Evolutionary conservation across 495 filamentous ascomycete genomes (phyloP), one percentile per base, ranked within the genome.

Genomic region (Margaritispora aquatica): DNA sequence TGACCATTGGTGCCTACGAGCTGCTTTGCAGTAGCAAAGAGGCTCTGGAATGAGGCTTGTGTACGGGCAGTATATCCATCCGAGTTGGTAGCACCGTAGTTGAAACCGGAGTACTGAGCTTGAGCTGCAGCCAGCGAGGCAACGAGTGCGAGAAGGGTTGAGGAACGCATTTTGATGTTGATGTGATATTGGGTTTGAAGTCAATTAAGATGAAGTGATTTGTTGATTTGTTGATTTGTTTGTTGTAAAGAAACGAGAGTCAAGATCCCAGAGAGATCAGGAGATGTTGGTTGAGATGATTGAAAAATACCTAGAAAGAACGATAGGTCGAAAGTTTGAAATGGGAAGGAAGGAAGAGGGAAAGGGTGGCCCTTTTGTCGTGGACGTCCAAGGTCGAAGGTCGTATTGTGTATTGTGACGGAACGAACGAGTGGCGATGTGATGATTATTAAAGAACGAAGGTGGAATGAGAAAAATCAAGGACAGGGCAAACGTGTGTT

Each of bases 11-110:
- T 86, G 58, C 84, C 86, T 31, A 80, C 76, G 27, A 96, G 82
- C 55, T 74, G 73, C 70, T 88, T 82, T 55, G 91, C 88, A 17
- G 79, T 78, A 9, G 74, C 77, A 79, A 94, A 96, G 63, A 88
- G 79, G 26, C 73, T 67, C 69, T 87, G 75, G 74, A 84, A 96
- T 69, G 92, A 84, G 21, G 78, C 67, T 70, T 88, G 80, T 31
- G 63, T 55, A 68, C 87, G 89, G 70, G 76, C 66, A 54, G 77
- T 77, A 31, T 26, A 34, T 58, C 85, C 83, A 66, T 87, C 83
- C 29, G 72, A 72, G 72, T 79, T 72, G 65, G 78, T 81, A 24
- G 81, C 71, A 66, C 88, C 90, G 66, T 92, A 89, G 80, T 94
- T 95, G 82, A 96, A 95, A 61, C 92, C 92, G 63, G 87, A 77